Conservation (phyloP, 768 basidiomycete species). For the Boletus sp. region DNA sequence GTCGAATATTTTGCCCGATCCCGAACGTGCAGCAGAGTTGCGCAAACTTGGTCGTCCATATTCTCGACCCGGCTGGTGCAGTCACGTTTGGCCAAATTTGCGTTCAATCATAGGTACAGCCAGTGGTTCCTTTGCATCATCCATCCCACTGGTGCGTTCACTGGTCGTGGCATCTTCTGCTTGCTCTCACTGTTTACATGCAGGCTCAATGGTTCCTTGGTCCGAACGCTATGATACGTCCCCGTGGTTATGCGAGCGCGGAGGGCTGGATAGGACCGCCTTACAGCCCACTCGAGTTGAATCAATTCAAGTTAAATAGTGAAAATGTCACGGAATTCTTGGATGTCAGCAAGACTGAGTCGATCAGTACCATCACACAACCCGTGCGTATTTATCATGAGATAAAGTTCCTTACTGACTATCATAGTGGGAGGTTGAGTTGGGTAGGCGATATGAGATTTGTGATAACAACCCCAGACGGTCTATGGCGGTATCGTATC, state of each 20-base stretch:
- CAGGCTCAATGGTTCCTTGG: too few relatives aligned
- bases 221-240: too few relatives aligned
- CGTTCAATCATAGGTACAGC: too few relatives aligned
- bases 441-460: constrained; percentile 16
- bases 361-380: not conserved
- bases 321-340: constrained; percentile 11
- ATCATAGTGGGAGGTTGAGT: constrained; percentile 13
- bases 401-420: not conserved
- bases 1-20: too few relatives aligned
- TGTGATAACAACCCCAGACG: constrained; percentile 16
- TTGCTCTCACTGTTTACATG: too few relatives aligned
- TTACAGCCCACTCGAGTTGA: constrained; percentile 5
- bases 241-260: not conserved
- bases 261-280: constrained; percentile 5
- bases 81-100: too few relatives aligned
- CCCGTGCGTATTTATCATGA: not conserved
- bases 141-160: too few relatives aligned
- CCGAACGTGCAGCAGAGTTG: too few relatives aligned
- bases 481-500: constrained; percentile 21
- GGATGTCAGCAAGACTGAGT: constrained; percentile 4
- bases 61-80: too few relatives aligned
- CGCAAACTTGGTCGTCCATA: too few relatives aligned
- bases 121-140: too few relatives aligned
- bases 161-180: too few relatives aligned
- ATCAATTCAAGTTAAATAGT: constrained; percentile 1